A percentile compares a stretch with the other conserved stretches of the same genome.
Conservation (phyloP, 2,329 filamentous ascomycete species). For the Coniella vitis region DNA sequence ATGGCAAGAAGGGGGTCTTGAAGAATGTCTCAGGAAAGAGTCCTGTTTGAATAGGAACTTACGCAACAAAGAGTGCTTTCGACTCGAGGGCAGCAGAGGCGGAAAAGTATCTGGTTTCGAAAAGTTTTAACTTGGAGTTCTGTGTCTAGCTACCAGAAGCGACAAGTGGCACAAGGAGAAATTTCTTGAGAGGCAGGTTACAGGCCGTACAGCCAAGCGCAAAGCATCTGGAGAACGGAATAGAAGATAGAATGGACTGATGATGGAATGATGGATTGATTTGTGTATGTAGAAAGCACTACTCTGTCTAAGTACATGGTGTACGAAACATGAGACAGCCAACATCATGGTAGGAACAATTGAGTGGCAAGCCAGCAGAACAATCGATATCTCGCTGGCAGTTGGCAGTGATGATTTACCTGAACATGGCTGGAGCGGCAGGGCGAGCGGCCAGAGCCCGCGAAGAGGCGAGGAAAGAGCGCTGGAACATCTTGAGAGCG, state of each 20-base stretch:
- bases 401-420: background rate
- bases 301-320: background rate
- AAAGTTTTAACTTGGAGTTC: background rate
- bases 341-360: background rate
- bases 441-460: background rate
- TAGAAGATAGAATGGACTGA: background rate
- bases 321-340: background rate
- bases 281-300: constrained; percentile 1
- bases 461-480: background rate
- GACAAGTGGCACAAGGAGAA: background rate
- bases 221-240: background rate
- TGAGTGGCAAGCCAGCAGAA: too few relatives aligned
- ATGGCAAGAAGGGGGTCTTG: too few relatives aligned
- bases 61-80: background rate
- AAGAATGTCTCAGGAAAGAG: too few relatives aligned
- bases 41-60: background rate
- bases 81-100: constrained; percentile 1
- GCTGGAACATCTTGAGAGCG: constrained; percentile 1
- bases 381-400: too few relatives aligned
- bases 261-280: background rate
- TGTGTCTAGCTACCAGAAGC: background rate
- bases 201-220: too few relatives aligned
- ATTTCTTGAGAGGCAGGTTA: background rate
- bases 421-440: constrained; percentile 1
- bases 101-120: constrained; percentile 2